Percentiles rank a stretch among this genome's conserved stretches.
Conservation (phyloP, 129 eudicot genomes). For the Daucus carota region DNA sequence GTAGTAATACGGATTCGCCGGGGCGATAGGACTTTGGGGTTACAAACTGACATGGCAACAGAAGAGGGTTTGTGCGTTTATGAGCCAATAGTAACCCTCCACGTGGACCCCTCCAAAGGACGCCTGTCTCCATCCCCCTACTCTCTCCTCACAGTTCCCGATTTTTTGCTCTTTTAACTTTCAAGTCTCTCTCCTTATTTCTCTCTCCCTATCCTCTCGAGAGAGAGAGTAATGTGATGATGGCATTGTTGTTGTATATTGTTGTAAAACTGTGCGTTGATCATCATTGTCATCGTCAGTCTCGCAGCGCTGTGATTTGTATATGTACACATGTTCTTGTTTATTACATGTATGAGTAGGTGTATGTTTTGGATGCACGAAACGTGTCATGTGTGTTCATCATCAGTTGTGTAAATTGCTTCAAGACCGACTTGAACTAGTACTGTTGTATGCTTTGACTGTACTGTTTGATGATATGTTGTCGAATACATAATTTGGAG, state of each 20-base stretch:
- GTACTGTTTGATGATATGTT: too few species aligned
- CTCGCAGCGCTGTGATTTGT: background rate
- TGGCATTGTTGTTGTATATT: background rate
- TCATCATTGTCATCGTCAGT: background rate
- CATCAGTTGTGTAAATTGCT: background rate
- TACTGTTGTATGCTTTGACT: too few species aligned
- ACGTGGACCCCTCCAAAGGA: conserved; percentile 28
- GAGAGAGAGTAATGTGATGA: background rate
- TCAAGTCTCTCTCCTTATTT: conserved; percentile 6
- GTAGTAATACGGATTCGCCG: conserved; percentile 31
- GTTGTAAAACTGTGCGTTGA: background rate
- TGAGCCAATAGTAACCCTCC: conserved; percentile 22
- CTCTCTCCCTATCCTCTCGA: background rate
- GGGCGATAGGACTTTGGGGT: conserved; percentile 39
- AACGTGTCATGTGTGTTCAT: background rate
- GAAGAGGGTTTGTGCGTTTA: background rate
- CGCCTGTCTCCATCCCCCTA: conserved; percentile 28
- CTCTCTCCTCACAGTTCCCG: conserved; percentile 12
- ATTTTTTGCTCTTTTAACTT: conserved; percentile 3
- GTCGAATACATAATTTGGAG: too few species aligned
- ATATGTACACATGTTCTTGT: background rate
- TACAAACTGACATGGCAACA: conserved; percentile 33
- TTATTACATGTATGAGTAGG: background rate
- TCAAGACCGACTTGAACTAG: too few species aligned
- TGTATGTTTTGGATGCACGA: background rate